These are phyloP conservation scores for Eurotiales sp. DNA, from an alignment of 2,329 filamentous ascomycete species.

Conservation along the genomic window DNA sequence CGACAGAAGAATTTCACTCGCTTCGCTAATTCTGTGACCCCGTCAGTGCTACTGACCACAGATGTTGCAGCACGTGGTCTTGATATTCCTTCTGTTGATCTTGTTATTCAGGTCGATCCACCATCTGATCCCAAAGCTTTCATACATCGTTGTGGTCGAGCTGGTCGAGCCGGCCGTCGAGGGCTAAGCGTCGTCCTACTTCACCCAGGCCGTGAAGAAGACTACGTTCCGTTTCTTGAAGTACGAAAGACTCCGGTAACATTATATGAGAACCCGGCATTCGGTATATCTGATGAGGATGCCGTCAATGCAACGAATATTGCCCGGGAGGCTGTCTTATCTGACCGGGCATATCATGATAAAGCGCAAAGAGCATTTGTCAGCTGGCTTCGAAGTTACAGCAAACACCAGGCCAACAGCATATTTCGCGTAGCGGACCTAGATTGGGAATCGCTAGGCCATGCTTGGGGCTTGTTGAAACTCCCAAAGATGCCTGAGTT, in stretches of 20 bases:
- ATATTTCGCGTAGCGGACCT: slow-evolving; percentile 82
- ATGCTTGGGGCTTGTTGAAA: slow-evolving; percentile 79
- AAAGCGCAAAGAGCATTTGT: slow-evolving; percentile 91
- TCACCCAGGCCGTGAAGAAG: slow-evolving; percentile 79
- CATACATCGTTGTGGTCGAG: slow-evolving; percentile 62
- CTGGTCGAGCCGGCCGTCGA: slow-evolving; percentile 61
- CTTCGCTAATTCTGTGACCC: slow-evolving; percentile 70
- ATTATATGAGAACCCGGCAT: slow-evolving; percentile 55
- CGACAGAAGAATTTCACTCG: slow-evolving; percentile 81
- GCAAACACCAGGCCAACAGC: slow-evolving; percentile 82
- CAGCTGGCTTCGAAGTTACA: slow-evolving; percentile 87
- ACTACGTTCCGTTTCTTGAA: slow-evolving; percentile 82
- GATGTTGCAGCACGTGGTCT: slow-evolving; percentile 87
- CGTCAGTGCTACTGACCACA: slow-evolving; percentile 82
- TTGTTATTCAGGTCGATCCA: slow-evolving; percentile 85
- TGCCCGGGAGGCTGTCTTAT: slow-evolving; percentile 56
- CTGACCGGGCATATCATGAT: slow-evolving; percentile 70
- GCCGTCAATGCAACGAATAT: slow-evolving; percentile 54
- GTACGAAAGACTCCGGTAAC: slow-evolving; percentile 81
- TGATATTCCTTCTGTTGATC: slow-evolving; percentile 86
- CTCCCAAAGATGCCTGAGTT: slow-evolving; percentile 93
- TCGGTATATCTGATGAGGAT: slow-evolving; percentile 60
- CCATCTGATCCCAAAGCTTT: slow-evolving; percentile 84
- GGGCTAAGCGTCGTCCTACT: slow-evolving; percentile 84
- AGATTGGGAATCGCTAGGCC: slow-evolving; percentile 77